Evolutionary conservation across 2,329 filamentous ascomycete species (phyloP), one percentile per base, ranked within the genome.

Genomic region (Bipolaris zeicola): DNA sequence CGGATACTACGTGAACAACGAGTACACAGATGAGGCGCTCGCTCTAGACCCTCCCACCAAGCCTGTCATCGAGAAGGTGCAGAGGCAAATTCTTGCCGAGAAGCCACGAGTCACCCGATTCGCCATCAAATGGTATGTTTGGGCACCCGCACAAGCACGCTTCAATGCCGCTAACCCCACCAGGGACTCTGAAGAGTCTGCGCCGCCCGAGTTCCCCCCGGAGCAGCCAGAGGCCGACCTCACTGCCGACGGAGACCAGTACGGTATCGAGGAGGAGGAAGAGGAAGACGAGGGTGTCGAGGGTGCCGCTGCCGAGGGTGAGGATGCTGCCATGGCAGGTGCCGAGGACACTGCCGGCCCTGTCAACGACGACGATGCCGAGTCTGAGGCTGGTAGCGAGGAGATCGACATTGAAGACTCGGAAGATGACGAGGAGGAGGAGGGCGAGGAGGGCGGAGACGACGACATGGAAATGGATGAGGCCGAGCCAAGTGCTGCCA

Each of bases 1-100:
- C 39, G 95, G 95, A 61, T 99, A 99, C 85, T 99, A 99, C 69
- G 95, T 99, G 71, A 99, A 98, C 84, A 99, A 99, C 72, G 96
- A 99, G 78, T 99, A 99, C 77, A 92, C 96, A 68, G 90, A 90
- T 24, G 92, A 96, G 70, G 91, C 96, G 76, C 85, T 99, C 62
- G 89, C 87, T 68, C 87, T 89, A 45, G 93, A 98, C 69, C 95
- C 95, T 8, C 95, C 95, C 6, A 84, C 92, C 55, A 96, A 96
- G 82, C 93, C 93, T 37, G 84, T 96, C 67, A 89, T 98, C 63
- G 96, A 99, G 76, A 91, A 92, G 71, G 92, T 99, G 62, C 87
- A 87, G 65, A 89, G 96, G 68, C 97, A 96, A 73, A 91, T 99
- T 48, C 85, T 99, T 36, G 92, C 93, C 3, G 94, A 98, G 80